These are phyloP conservation scores for Xerocomus amazonicus DNA, from an alignment of 1,284 basidiomycete species.

Conservation along the genomic window DNA sequence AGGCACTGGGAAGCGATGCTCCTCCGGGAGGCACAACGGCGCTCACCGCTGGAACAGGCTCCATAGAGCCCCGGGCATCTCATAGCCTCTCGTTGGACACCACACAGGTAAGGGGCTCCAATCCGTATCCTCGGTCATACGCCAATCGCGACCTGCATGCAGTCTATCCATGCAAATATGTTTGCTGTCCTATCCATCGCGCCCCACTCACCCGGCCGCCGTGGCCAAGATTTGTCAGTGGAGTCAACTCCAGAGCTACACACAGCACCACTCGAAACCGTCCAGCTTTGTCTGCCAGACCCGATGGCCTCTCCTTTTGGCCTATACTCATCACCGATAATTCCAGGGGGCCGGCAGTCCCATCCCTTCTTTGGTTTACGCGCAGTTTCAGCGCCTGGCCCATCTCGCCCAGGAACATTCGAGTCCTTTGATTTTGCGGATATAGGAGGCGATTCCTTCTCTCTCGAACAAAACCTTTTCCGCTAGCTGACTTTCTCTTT, in stretches of 20 bases:
- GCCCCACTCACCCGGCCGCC: constrained; percentile 46
- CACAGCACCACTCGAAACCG: constrained; percentile 41
- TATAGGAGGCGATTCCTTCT: constrained; percentile 46
- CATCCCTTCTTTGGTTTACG: constrained; percentile 30
- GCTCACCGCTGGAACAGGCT: constrained; percentile 23
- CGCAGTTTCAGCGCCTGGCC: constrained; percentile 34
- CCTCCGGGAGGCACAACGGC: constrained; percentile 18
- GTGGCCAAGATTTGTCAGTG: constrained; percentile 39
- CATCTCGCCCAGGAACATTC: constrained; percentile 11
- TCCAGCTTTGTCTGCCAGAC: constrained; percentile 38
- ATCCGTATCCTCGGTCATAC: constrained; percentile 11
- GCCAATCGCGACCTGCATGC: constrained; percentile 14
- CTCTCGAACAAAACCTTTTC: constrained; percentile 42
- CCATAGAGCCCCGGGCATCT: constrained; percentile 19
- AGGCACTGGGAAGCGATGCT: constrained; percentile 15
- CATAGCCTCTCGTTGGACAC: constrained; percentile 20
- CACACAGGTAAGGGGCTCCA: constrained; percentile 21
- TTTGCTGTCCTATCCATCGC: constrained; percentile 52
- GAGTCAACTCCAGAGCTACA: constrained; percentile 54
- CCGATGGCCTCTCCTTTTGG: constrained; percentile 30
- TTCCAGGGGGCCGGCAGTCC: constrained; percentile 16
- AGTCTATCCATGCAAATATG: constrained; percentile 38
- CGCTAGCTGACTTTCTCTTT: constrained; percentile 32
- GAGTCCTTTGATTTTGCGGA: constrained; percentile 41
- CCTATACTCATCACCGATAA: constrained; percentile 21